A percentile compares a stretch with the other conserved stretches of the same genome.
Evolutionary conservation across 768 basidiomycete genomes (phyloP).

Genomic region (Tulasnella calospora): DNA sequence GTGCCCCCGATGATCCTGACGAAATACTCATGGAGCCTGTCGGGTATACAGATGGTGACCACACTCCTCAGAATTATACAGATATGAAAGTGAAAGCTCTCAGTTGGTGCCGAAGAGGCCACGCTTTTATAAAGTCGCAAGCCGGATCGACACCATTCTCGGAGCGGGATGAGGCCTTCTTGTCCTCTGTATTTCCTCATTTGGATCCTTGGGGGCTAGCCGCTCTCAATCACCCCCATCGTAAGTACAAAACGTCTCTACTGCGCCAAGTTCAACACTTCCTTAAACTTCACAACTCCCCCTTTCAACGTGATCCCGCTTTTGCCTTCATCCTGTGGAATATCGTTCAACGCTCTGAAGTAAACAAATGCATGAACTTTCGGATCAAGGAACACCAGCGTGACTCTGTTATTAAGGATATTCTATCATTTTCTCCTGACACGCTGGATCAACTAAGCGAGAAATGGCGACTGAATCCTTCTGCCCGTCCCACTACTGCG

Average conservation of each 20-base stretch:
- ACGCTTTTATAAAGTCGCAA: background rate
- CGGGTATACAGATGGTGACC: background rate
- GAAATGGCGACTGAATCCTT: conserved; percentile 17
- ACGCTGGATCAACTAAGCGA: conserved; percentile 24
- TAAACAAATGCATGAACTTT: background rate
- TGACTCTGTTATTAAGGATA: conserved; percentile 15
- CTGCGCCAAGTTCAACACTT: background rate
- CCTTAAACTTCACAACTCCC: background rate
- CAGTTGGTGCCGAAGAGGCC: background rate
- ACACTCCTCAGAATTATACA: background rate
- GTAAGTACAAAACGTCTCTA: background rate
- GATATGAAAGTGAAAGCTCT: background rate
- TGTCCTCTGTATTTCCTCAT: background rate
- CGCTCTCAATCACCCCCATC: background rate
- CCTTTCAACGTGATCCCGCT: background rate
- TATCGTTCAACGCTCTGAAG: background rate
- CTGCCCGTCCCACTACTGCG: background rate
- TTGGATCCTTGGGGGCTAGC: background rate
- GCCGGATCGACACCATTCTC: background rate
- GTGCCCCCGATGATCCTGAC: background rate
- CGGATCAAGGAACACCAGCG: background rate
- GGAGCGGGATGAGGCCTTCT: background rate
- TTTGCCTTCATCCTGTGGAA: background rate
- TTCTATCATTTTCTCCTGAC: conserved; percentile 20
- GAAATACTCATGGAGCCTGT: background rate